Evolutionary conservation across 495 filamentous ascomycete species (phyloP).

Genomic region (Astrocystis sublimbata): DNA sequence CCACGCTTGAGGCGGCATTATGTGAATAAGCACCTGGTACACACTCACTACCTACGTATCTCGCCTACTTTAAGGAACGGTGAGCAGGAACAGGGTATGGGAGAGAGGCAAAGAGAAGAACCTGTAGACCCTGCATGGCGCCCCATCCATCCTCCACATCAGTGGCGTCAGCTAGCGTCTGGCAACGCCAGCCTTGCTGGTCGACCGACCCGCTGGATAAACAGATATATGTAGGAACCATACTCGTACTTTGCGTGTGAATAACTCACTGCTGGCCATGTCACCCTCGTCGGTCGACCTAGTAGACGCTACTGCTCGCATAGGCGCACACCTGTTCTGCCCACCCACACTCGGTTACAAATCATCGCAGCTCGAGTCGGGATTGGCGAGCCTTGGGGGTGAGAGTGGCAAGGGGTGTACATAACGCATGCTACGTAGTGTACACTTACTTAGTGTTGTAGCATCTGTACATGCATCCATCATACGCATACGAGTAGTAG

Average conservation of each 20-base stretch:
- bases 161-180: slow-evolving; percentile 43
- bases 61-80: too few species aligned
- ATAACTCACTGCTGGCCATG: too few species aligned
- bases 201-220: slow-evolving; percentile 16
- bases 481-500: too few species aligned
- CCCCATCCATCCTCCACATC: slow-evolving; percentile 39
- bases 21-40: too few species aligned
- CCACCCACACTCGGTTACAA: background rate
- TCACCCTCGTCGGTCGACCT: too few species aligned
- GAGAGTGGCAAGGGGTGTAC: background rate
- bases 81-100: too few species aligned
- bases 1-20: too few species aligned
- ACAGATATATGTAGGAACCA: too few species aligned
- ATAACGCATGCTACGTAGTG: background rate
- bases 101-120: background rate
- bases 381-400: background rate
- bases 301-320: background rate
- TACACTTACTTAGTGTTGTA: too few species aligned
- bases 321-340: slow-evolving; percentile 3
- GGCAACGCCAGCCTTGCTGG: slow-evolving; percentile 13
- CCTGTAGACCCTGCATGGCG: slow-evolving; percentile 46
- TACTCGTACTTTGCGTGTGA: too few species aligned
- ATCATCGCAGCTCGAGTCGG: background rate
- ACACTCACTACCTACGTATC: too few species aligned
- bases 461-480: too few species aligned